Evolutionary conservation across 768 basidiomycete species (phyloP).

Genomic region (Suillus clintonianus): DNA sequence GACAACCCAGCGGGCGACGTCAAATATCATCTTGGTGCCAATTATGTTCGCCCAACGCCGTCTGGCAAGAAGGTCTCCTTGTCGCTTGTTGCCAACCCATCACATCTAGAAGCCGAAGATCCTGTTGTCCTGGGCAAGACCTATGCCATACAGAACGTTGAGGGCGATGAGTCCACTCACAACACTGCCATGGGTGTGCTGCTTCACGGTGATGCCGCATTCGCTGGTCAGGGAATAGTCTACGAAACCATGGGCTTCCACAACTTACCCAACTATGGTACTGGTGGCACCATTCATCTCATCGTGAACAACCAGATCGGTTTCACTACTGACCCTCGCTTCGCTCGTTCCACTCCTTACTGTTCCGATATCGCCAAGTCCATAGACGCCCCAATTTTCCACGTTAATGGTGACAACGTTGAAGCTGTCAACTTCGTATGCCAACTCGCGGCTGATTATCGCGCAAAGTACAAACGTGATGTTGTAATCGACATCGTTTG

Average conservation of each 20-base stretch:
- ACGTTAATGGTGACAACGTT: slow-evolving; percentile 98
- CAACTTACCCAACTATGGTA: slow-evolving; percentile 92
- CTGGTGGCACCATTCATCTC: slow-evolving; percentile 96
- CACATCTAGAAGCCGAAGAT: slow-evolving; percentile 96
- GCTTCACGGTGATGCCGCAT: slow-evolving; percentile 97
- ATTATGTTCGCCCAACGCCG: slow-evolving; percentile 97
- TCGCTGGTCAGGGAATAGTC: slow-evolving; percentile 96
- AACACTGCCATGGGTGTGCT: slow-evolving; percentile 92
- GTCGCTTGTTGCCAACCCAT: slow-evolving; percentile 97
- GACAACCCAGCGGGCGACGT: slow-evolving; percentile 93
- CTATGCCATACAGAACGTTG: slow-evolving; percentile 94
- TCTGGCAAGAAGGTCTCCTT: slow-evolving; percentile 97
- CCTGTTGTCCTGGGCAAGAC: slow-evolving; percentile 99
- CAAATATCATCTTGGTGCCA: slow-evolving; percentile 98
- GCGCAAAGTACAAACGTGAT: slow-evolving; percentile 98
- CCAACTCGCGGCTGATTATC: slow-evolving; percentile 96
- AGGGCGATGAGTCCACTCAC: slow-evolving; percentile 79
- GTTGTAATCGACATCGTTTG: slow-evolving; percentile 99
- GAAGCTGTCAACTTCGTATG: slow-evolving; percentile 99
- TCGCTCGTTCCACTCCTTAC: slow-evolving; percentile 96
- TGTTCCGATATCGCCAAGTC: slow-evolving; percentile 98
- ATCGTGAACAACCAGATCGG: slow-evolving; percentile 99
- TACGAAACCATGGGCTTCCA: slow-evolving; percentile 99
- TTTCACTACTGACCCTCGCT: slow-evolving; percentile 98
- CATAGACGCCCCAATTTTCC: slow-evolving; percentile 98